Evolutionary conservation across 2,329 filamentous ascomycete species (phyloP).

Genomic region (Magnaporthiopsis incrustans): DNA sequence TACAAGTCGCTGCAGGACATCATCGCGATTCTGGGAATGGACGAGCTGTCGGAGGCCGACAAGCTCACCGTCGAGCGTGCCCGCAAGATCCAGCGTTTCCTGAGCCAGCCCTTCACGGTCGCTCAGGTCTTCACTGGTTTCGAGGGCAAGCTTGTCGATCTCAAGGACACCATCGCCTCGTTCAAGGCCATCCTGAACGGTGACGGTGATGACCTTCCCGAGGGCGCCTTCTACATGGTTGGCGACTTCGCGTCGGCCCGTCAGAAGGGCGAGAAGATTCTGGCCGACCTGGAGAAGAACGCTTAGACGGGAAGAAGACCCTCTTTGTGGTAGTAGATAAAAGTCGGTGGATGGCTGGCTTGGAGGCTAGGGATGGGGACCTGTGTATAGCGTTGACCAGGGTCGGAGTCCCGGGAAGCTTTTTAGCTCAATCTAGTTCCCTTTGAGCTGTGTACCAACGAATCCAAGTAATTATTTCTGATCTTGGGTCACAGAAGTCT

Average conservation of each 20-base stretch:
- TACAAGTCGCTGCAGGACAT: conserved; percentile 99
- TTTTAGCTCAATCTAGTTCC: conserved; percentile 48
- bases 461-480: background rate
- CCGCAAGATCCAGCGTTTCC: conserved; percentile 99
- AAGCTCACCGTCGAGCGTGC: conserved; percentile 99
- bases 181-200: conserved; percentile 97
- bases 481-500: too few relatives aligned
- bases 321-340: conserved; percentile 12
- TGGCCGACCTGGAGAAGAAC: conserved; percentile 76
- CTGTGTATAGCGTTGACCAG: conserved; percentile 52
- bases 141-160: conserved; percentile 91
- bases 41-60: conserved; percentile 97
- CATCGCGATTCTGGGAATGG: conserved; percentile 99
- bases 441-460: conserved; percentile 42
- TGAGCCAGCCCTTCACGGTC: conserved; percentile 97
- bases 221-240: conserved; percentile 96
- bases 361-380: conserved; percentile 26
- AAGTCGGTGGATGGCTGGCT: conserved; percentile 15
- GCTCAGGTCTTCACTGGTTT: conserved; percentile 78
- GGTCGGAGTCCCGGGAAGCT: conserved; percentile 34
- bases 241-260: conserved; percentile 89
- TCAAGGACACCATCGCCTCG: conserved; percentile 95
- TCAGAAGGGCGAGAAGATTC: conserved; percentile 99
- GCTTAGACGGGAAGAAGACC: conserved; percentile 21
- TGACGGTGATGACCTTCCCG: conserved; percentile 92